Percentiles rank a stretch among this genome's conserved stretches.
These are phyloP conservation scores for Eremomyces bilateralis DNA, from an alignment of 495 filamentous ascomycete genomes.

Conservation along the genomic window DNA sequence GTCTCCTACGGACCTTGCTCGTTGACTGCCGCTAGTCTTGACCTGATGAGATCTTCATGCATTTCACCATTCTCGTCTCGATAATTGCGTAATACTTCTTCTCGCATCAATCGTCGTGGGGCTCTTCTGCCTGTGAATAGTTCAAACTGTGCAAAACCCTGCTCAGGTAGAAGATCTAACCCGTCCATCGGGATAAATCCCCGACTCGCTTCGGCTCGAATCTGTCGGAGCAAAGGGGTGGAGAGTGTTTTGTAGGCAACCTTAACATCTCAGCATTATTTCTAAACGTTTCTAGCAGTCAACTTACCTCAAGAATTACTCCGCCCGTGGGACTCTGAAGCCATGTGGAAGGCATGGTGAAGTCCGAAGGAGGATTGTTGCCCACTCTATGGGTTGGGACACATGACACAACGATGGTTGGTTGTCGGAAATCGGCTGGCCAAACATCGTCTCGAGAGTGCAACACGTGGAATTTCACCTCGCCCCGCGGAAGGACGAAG, in stretches of 20 bases:
- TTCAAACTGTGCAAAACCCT: slow-evolving; percentile 68
- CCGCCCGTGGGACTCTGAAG: slow-evolving; percentile 55
- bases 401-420: slow-evolving; percentile 57
- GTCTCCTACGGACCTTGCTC: neutral
- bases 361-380: slow-evolving; percentile 43
- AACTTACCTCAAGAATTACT: slow-evolving; percentile 52
- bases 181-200: slow-evolving; percentile 66
- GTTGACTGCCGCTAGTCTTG: neutral
- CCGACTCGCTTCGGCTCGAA: slow-evolving; percentile 35
- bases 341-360: slow-evolving; percentile 56
- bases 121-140: slow-evolving; percentile 66
- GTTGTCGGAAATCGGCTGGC: slow-evolving; percentile 39
- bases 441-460: slow-evolving; percentile 35
- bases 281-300: slow-evolving; percentile 3
- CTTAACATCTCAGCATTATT: slow-evolving; percentile 14
- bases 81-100: slow-evolving; percentile 35
- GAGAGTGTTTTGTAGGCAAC: slow-evolving; percentile 53
- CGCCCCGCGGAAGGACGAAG: too few species aligned
- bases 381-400: slow-evolving; percentile 47
- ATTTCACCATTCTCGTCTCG: slow-evolving; percentile 9
- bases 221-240: slow-evolving; percentile 48
- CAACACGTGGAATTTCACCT: slow-evolving; percentile 25
- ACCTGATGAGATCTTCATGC: neutral
- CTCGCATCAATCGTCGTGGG: slow-evolving; percentile 49
- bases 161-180: slow-evolving; percentile 56